These are phyloP conservation scores for Fraxinus nigra DNA, from an alignment of 305 asterid species.

Conservation along the genomic window DNA sequence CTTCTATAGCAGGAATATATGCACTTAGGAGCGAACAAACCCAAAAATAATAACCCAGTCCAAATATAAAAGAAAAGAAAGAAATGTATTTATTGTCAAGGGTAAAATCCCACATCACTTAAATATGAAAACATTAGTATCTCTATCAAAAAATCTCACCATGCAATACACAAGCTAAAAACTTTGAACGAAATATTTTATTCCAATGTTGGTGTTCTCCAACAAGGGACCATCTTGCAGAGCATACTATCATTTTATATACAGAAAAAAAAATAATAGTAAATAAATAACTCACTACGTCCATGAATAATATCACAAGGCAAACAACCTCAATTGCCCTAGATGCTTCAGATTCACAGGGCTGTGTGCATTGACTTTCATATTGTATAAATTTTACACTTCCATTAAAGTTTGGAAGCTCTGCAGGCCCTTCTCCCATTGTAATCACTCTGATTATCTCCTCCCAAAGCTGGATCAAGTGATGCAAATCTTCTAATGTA, in stretches of 20 bases:
- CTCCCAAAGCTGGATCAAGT: slow-evolving; percentile 42
- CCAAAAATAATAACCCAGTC: too few relatives aligned
- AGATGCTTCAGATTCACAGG: slow-evolving; percentile 34
- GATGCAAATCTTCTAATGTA: slow-evolving; percentile 38
- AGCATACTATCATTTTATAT: too few relatives aligned
- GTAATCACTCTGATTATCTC: slow-evolving; percentile 39
- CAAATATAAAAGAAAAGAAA: neutral
- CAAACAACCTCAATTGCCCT: slow-evolving; percentile 44
- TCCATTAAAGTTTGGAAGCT: slow-evolving; percentile 24
- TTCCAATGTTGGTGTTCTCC: neutral
- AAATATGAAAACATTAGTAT: too few relatives aligned
- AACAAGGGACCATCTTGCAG: too few relatives aligned
- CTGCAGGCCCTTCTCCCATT: slow-evolving; percentile 23
- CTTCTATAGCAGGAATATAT: too few relatives aligned
- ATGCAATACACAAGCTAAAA: too few relatives aligned
- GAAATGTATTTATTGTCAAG: neutral
- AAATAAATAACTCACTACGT: slow-evolving; percentile 35
- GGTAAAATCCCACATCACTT: neutral
- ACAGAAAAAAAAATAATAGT: too few relatives aligned
- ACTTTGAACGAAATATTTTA: neutral
- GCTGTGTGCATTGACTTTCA: neutral
- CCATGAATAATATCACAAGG: slow-evolving; percentile 43
- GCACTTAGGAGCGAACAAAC: too few relatives aligned
- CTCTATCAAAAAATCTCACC: too few relatives aligned
- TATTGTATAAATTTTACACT: neutral